Conservation (phyloP, 495 filamentous ascomycete species). For the Entonaema liquescens region DNA sequence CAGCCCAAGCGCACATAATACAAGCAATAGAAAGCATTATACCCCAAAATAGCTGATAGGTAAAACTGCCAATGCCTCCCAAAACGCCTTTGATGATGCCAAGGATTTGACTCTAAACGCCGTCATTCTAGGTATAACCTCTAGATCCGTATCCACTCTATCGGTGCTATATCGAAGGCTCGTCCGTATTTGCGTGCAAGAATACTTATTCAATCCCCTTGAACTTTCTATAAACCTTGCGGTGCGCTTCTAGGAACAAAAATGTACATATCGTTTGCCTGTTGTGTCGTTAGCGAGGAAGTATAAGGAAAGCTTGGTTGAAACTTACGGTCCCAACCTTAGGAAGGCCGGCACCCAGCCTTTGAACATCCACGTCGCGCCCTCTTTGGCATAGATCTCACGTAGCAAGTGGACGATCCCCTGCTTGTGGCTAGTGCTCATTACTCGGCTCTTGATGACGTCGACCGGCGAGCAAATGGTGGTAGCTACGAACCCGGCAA, state of each 20-base stretch:
- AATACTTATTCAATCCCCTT: slow-evolving; percentile 52
- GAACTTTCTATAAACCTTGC: slow-evolving; percentile 68
- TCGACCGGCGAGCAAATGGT: slow-evolving; percentile 96
- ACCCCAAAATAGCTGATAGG: slow-evolving; percentile 1
- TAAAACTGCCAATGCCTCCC: slow-evolving; percentile 5
- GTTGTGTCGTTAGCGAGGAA: slow-evolving; percentile 12
- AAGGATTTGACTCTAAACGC: slow-evolving; percentile 21
- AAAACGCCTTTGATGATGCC: slow-evolving; percentile 33
- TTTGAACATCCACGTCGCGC: slow-evolving; percentile 88
- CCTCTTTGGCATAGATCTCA: slow-evolving; percentile 80
- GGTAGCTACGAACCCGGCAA: slow-evolving; percentile 93
- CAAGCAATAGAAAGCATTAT: slow-evolving; percentile 9
- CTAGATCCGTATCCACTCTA: slow-evolving; percentile 31
- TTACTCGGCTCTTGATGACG: slow-evolving; percentile 96
- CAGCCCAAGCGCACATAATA: background rate
- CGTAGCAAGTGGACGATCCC: slow-evolving; percentile 66
- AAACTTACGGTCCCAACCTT: slow-evolving; percentile 72
- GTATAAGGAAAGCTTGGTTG: background rate
- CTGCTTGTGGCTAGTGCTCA: slow-evolving; percentile 74
- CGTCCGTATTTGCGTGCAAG: slow-evolving; percentile 4
- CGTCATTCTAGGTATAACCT: slow-evolving; percentile 35
- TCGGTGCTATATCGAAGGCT: slow-evolving; percentile 22
- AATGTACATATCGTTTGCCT: slow-evolving; percentile 94
- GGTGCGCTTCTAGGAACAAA: slow-evolving; percentile 91
- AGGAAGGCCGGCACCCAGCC: slow-evolving; percentile 99